Conservation (phyloP, 2,329 filamentous ascomycete species). For the Pseudopithomyces chartarum region DNA sequence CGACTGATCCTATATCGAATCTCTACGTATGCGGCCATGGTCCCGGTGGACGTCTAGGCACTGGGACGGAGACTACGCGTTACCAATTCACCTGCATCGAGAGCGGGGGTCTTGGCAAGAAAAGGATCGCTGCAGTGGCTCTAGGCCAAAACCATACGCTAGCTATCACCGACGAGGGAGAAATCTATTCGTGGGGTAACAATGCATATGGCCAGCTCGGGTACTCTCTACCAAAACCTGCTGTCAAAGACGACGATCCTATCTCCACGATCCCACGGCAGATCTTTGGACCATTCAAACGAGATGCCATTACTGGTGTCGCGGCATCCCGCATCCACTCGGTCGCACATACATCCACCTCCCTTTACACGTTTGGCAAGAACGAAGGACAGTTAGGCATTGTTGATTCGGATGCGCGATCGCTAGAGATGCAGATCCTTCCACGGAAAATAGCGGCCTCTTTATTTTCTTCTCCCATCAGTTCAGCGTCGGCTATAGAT, state of each 20-base stretch:
- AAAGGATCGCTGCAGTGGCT: slow-evolving; percentile 75
- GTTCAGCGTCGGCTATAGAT: slow-evolving; percentile 85
- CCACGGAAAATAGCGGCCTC: slow-evolving; percentile 90
- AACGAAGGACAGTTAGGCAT: slow-evolving; percentile 93
- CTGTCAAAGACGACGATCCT: slow-evolving; percentile 77
- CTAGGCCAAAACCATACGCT: slow-evolving; percentile 91
- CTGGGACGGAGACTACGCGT: slow-evolving; percentile 86
- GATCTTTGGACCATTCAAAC: slow-evolving; percentile 89
- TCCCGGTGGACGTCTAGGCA: slow-evolving; percentile 83
- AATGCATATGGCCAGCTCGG: slow-evolving; percentile 87
- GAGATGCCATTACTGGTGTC: slow-evolving; percentile 78
- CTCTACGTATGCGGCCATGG: slow-evolving; percentile 93
- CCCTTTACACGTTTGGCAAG: slow-evolving; percentile 91
- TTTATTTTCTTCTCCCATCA: slow-evolving; percentile 73
- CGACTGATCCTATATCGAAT: slow-evolving; percentile 84
- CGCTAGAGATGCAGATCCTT: slow-evolving; percentile 78
- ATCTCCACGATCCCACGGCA: slow-evolving; percentile 82
- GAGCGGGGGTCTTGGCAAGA: slow-evolving; percentile 72
- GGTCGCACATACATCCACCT: slow-evolving; percentile 79
- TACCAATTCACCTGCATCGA: slow-evolving; percentile 86
- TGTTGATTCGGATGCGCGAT: slow-evolving; percentile 93
- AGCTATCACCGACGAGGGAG: slow-evolving; percentile 82
- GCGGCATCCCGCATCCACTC: slow-evolving; percentile 92
- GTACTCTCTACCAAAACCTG: slow-evolving; percentile 72
- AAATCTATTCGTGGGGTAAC: slow-evolving; percentile 92